phyloP scores from a whole-genome alignment of 768 basidiomycete genomes.

The Neoboletus magnificus region DNA sequence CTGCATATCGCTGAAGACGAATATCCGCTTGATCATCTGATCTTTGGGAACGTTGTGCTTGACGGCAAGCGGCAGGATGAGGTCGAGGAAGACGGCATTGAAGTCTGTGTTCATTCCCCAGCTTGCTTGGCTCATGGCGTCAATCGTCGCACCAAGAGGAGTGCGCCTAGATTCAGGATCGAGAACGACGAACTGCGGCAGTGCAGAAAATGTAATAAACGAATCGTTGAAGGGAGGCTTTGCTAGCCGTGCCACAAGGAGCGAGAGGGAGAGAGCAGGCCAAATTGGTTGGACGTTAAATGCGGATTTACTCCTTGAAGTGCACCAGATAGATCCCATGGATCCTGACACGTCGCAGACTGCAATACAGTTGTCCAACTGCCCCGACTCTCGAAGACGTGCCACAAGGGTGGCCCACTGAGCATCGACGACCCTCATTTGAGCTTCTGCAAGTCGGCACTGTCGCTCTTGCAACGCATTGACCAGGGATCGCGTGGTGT shows the following conservation, averaged over 20 bases:
- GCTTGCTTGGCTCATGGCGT: conserved; percentile 29
- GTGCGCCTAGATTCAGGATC: conserved; percentile 33
- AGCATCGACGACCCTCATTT: conserved; percentile 49
- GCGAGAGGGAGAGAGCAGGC: conserved; percentile 62
- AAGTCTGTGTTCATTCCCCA: conserved; percentile 67
- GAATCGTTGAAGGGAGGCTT: conserved; percentile 60
- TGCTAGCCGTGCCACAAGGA: conserved; percentile 60
- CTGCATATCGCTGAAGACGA: conserved; percentile 80
- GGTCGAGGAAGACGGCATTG: conserved; percentile 55
- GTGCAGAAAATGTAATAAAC: conserved; percentile 65
- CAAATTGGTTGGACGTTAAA: conserved; percentile 45
- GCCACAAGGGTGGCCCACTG: conserved; percentile 66
- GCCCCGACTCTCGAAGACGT: conserved; percentile 49
- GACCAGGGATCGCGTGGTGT: not conserved
- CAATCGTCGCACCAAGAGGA: conserved; percentile 38
- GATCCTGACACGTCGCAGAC: conserved; percentile 75
- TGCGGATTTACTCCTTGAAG: conserved; percentile 1
- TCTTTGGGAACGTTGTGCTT: conserved; percentile 54
- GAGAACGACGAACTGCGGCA: conserved; percentile 49
- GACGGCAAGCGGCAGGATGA: conserved; percentile 61
- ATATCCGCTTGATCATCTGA: conserved; percentile 73
- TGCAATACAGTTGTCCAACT: conserved; percentile 60
- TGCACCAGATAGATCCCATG: conserved; percentile 45
- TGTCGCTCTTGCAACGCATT: conserved; percentile 25
- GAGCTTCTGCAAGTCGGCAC: conserved; percentile 32